phyloP scores from a whole-genome alignment of 495 filamentous ascomycete species.

The Aspergillus incahuasiensis region DNA sequence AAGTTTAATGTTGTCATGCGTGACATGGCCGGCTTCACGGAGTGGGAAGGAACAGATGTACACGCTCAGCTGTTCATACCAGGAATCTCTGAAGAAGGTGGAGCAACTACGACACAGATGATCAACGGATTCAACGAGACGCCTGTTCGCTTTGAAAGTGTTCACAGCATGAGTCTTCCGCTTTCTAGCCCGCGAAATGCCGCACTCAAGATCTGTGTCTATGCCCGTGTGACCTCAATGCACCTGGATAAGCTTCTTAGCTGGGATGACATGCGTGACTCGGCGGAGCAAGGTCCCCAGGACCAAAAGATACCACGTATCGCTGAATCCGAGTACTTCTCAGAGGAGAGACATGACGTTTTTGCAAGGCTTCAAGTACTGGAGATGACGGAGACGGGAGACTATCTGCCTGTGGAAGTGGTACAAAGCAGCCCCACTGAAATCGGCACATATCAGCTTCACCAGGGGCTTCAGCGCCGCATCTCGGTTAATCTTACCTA shows the following conservation, averaged over 20 bases:
- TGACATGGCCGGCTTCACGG: conserved; percentile 91
- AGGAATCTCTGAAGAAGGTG: conserved; percentile 85
- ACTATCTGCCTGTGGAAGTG: conserved; percentile 90
- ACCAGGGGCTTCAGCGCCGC: conserved; percentile 89
- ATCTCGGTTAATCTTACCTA: conserved; percentile 82
- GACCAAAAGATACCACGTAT: conserved; percentile 68
- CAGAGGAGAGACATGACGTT: conserved; percentile 89
- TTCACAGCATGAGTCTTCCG: conserved; percentile 98
- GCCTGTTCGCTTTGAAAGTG: conserved; percentile 92
- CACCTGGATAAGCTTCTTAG: conserved; percentile 96
- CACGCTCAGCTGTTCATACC: conserved; percentile 96
- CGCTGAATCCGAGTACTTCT: conserved; percentile 86
- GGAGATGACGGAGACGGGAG: conserved; percentile 84
- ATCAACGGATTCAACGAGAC: conserved; percentile 92
- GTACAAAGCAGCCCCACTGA: conserved; percentile 78
- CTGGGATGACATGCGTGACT: conserved; percentile 97
- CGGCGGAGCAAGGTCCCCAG: conserved; percentile 42
- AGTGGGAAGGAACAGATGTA: conserved; percentile 91
- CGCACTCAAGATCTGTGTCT: conserved; percentile 83
- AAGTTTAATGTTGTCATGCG: conserved; percentile 99
- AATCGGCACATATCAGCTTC: conserved; percentile 84
- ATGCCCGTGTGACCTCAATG: conserved; percentile 85
- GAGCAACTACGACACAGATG: conserved; percentile 90
- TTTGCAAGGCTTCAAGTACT: conserved; percentile 82
- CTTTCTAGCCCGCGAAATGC: conserved; percentile 70